Percentiles rank a stretch among this genome's conserved stretches.
Conservation (phyloP, 345 rosid species). For the Bruguiera sexangula region DNA sequence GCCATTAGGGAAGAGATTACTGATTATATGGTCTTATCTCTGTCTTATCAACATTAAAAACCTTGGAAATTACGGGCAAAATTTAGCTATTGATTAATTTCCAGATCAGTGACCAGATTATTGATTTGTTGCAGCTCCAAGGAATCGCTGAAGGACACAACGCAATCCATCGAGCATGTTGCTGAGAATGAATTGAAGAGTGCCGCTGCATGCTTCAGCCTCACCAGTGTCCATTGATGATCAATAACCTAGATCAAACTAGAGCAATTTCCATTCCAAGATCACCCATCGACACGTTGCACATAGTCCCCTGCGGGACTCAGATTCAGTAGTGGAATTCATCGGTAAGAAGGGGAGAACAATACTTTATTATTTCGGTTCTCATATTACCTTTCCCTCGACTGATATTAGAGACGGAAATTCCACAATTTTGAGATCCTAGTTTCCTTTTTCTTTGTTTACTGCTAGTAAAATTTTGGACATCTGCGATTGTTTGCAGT, state of each 20-base stretch:
- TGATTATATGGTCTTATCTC: too few species aligned
- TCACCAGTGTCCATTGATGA: slow-evolving; percentile 64
- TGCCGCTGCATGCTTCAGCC: slow-evolving; percentile 83
- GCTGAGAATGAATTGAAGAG: slow-evolving; percentile 74
- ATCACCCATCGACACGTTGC: neutral
- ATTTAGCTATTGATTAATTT: too few species aligned
- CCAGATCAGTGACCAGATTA: too few species aligned
- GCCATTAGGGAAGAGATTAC: too few species aligned
- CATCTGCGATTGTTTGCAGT: neutral
- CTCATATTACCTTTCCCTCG: neutral
- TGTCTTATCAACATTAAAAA: too few species aligned
- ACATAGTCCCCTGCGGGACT: neutral
- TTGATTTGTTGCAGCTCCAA: slow-evolving; percentile 46
- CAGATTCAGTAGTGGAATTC: neutral
- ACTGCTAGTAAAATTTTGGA: neutral
- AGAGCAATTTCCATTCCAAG: slow-evolving; percentile 5
- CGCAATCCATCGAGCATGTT: slow-evolving; percentile 44
- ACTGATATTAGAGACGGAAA: slow-evolving; percentile 1
- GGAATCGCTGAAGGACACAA: slow-evolving; percentile 52
- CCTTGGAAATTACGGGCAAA: too few species aligned
- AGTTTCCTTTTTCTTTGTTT: neutral
- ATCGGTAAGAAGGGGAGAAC: slow-evolving; percentile 2
- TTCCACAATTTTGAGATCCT: slow-evolving; percentile 7
- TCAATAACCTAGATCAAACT: slow-evolving; percentile 4
- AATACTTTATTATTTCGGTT: neutral